These are phyloP conservation scores for Mucor indicus DNA, from an alignment of 371 early-diverging fungal genomes.

Conservation along the genomic window DNA sequence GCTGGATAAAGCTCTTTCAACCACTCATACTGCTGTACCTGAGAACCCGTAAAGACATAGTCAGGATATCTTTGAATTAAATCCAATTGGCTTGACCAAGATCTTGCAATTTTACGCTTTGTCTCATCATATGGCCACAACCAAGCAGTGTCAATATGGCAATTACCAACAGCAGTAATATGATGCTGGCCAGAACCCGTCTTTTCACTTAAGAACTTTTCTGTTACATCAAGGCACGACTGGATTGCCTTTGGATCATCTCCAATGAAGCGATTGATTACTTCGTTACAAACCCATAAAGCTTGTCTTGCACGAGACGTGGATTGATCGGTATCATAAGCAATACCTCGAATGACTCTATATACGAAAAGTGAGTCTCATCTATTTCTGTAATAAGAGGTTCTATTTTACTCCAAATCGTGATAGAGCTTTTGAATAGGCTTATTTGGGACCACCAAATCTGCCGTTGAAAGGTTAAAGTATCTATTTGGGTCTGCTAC, in stretches of 20 bases:
- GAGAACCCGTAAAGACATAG: constrained; percentile 89
- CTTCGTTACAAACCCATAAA: constrained; percentile 72
- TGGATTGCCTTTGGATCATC: constrained; percentile 54
- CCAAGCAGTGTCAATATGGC: constrained; percentile 82
- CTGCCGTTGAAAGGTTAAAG: constrained; percentile 53
- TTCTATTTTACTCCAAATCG: constrained; percentile 52
- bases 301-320: constrained; percentile 67
- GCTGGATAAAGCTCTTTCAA: constrained; percentile 78
- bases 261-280: constrained; percentile 71
- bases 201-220: constrained; percentile 59
- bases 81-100: constrained; percentile 86
- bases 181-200: constrained; percentile 54
- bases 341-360: constrained; percentile 74
- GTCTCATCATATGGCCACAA: constrained; percentile 96
- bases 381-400: background rate
- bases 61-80: constrained; percentile 87
- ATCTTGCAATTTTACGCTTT: constrained; percentile 90
- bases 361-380: constrained; percentile 12
- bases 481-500: constrained; percentile 70
- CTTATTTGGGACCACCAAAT: constrained; percentile 69
- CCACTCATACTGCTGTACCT: constrained; percentile 94
- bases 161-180: constrained; percentile 84
- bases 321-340: constrained; percentile 68
- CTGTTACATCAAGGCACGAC: constrained; percentile 54
- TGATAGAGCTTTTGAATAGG: constrained; percentile 66